Base-by-base conservation (phyloP, 208 protist species). In the Trypanosoma avium region DNA sequence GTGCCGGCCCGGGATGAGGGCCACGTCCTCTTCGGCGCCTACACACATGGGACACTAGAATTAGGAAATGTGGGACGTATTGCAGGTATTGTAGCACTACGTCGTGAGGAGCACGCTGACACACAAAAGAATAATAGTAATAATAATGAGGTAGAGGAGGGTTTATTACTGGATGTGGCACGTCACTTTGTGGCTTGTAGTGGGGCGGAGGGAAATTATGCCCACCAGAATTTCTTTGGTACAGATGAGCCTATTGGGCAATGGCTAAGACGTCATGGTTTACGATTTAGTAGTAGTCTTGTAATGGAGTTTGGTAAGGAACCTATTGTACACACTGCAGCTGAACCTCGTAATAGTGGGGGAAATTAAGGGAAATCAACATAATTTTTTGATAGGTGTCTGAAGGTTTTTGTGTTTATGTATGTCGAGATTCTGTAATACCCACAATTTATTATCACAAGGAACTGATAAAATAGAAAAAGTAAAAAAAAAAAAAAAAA, bases 241-340 rank as follows among this genome's bases (percentile, higher is more conserved):
- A 64, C 70, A 15, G 81, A 84, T 40, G 84, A 92, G 73, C 86
- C 85, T n/a, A 79, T 93, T 15, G 82, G 81, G 22, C 73, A 93
- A 67, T 96, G 90, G 87, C 66, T 96, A 35, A 92, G 85, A 77
- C 75, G 77, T 26, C 84, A 90, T 65, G 65, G 77, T 33, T 61
- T 93, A 10, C 79, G 78, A 56, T 92, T 96, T 42, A 84, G 71
- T 69, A 79, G 74, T 60, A 90, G 82, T 62, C 57, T 93, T 0
- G 90, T 93, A 72, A 57, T 89, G 69, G 83, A 92, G 74, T 96
- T 93, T 49, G 90, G 85, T 22, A 94, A 96, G 70, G 85, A 93
- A 57, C 86, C 90, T n/a, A 74, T 96, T 30, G 33, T 77, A 46
- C 80, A 92, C 78, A 77, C 70, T 0, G 79, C 84, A 9, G 73